Percentiles rank a stretch among this genome's conserved stretches.
These are phyloP conservation scores for Fomitopsis pinicola DNA, from an alignment of 1,284 basidiomycete genomes.

Conservation along the genomic window DNA sequence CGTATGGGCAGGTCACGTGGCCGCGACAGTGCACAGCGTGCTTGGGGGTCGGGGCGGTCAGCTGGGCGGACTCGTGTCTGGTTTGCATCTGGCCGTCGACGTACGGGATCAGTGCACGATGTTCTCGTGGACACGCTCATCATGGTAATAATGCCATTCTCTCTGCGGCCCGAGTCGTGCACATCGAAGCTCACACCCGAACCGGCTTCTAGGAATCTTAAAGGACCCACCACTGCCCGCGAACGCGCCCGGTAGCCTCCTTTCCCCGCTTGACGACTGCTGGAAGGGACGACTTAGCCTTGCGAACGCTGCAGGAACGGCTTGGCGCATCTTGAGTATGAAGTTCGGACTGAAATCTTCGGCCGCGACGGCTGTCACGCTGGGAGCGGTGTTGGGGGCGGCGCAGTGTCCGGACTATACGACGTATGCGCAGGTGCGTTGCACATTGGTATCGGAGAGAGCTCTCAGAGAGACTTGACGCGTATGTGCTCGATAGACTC, in stretches of 20 bases:
- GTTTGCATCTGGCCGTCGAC: not conserved
- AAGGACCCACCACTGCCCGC: not conserved
- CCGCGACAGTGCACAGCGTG: not conserved
- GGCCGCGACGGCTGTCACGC: constrained; percentile 11
- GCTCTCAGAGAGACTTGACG: not conserved
- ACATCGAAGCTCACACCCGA: constrained; percentile 6
- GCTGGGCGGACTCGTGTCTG: constrained; percentile 10
- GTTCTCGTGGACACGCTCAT: constrained; percentile 14
- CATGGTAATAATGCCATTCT: constrained; percentile 12
- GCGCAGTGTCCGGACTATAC: constrained; percentile 62
- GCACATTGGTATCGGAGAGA: not conserved
- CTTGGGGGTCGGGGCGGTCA: constrained; percentile 9
- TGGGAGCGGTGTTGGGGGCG: constrained; percentile 20
- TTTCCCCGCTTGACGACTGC: not conserved
- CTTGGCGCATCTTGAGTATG: constrained; percentile 15
- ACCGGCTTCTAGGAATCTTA: constrained; percentile 3
- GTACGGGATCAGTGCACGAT: not conserved
- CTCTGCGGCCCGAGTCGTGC: constrained; percentile 13
- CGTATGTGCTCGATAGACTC: constrained; percentile 30
- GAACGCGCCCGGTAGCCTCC: not conserved
- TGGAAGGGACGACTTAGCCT: not conserved
- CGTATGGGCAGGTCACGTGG: not conserved
- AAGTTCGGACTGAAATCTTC: constrained; percentile 17
- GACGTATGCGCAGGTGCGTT: constrained; percentile 52
- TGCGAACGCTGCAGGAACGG: not conserved